phyloP scores from a whole-genome alignment of 495 filamentous ascomycete species.

The Cercophora samala region DNA sequence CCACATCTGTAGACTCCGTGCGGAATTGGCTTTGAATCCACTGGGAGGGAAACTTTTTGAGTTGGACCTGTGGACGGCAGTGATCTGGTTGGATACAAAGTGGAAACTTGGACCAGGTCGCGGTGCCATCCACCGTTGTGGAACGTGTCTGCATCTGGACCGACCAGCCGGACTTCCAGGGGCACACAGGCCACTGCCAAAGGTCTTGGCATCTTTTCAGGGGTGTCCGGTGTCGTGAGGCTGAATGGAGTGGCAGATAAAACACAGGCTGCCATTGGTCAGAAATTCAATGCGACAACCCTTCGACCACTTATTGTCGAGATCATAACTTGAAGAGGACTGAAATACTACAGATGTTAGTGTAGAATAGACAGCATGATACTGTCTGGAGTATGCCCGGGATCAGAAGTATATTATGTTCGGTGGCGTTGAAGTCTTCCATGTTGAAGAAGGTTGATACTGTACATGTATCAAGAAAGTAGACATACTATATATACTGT shows the following conservation, averaged over 20 bases:
- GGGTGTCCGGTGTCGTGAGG: slow-evolving; percentile 20
- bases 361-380: too few relatives aligned
- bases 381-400: too few relatives aligned
- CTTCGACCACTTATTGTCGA: not conserved
- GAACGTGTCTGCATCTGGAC: slow-evolving; percentile 29
- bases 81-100: slow-evolving; percentile 9
- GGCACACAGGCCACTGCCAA: slow-evolving; percentile 2
- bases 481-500: too few relatives aligned
- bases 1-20: slow-evolving; percentile 1
- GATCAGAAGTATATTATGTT: too few relatives aligned
- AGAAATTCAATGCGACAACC: not conserved
- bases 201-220: slow-evolving; percentile 2
- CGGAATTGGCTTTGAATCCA: slow-evolving; percentile 13
- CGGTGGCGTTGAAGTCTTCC: too few relatives aligned
- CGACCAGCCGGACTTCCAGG: not conserved
- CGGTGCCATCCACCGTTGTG: slow-evolving; percentile 23
- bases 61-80: slow-evolving; percentile 13
- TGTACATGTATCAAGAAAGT: too few relatives aligned
- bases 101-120: slow-evolving; percentile 17
- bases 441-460: too few relatives aligned
- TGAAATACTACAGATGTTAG: not conserved
- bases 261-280: not conserved
- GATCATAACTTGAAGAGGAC: not conserved
- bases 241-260: slow-evolving; percentile 13
- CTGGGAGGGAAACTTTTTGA: slow-evolving; percentile 12